Evolutionary conservation across 176 grass and related monocot species (phyloP).

Genomic region (Cenchrus fungigraminus): DNA sequence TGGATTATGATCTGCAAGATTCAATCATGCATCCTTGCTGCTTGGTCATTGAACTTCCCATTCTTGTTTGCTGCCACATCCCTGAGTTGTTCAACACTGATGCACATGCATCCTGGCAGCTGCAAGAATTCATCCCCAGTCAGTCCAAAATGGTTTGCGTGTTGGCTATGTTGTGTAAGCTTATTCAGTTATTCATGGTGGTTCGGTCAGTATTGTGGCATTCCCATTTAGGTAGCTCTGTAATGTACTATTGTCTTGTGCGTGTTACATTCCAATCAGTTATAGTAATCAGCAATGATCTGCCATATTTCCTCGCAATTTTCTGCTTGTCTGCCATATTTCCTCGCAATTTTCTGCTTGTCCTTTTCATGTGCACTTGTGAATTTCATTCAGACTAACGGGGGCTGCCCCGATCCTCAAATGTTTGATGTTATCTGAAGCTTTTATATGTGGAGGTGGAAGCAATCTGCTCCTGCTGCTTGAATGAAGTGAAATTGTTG

Average conservation of each 20-base stretch:
- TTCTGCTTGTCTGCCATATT: slow-evolving; percentile 30
- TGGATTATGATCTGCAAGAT: slow-evolving; percentile 28
- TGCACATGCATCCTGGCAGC: slow-evolving; percentile 65
- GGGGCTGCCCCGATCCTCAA: not conserved
- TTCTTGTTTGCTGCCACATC: slow-evolving; percentile 54
- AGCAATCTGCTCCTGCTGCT: not conserved
- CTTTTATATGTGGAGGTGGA: slow-evolving; percentile 4
- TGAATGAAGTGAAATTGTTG: not conserved
- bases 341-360: not conserved
- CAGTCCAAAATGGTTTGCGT: slow-evolving; percentile 59
- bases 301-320: slow-evolving; percentile 33
- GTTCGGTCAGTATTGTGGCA: slow-evolving; percentile 52
- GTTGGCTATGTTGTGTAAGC: slow-evolving; percentile 65
- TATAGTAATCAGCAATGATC: slow-evolving; percentile 62
- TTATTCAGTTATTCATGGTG: slow-evolving; percentile 62
- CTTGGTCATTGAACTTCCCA: slow-evolving; percentile 43
- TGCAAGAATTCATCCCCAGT: slow-evolving; percentile 48
- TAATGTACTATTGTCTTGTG: slow-evolving; percentile 52
- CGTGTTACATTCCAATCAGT: slow-evolving; percentile 56
- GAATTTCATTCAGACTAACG: not conserved
- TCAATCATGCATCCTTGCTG: slow-evolving; percentile 39
- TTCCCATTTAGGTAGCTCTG: slow-evolving; percentile 66
- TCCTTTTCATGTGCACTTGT: not conserved
- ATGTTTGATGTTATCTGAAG: not conserved
- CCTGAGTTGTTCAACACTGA: slow-evolving; percentile 32